Percentiles rank a stretch among this genome's conserved stretches.
Evolutionary conservation across 495 filamentous ascomycete species (phyloP).

Genomic region (Evernia prunastri): DNA sequence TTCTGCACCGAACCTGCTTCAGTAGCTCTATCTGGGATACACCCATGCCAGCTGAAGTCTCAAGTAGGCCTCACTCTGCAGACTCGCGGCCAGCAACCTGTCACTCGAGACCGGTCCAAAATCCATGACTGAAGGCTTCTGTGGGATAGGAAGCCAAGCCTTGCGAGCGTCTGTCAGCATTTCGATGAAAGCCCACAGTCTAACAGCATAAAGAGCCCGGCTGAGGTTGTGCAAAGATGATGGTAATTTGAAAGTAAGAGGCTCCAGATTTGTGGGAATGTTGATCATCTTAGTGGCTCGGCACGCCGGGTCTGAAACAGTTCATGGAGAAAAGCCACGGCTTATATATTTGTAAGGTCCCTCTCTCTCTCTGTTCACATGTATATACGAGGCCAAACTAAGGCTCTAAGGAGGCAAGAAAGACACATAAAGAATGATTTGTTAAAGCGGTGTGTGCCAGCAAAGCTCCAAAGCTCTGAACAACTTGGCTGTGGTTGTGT

Average conservation of each 20-base stretch:
- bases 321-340: neutral
- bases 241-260: neutral
- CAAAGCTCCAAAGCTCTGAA: neutral
- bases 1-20: neutral
- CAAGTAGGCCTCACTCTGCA: neutral
- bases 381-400: neutral
- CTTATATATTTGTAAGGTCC: neutral
- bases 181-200: neutral
- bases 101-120: too few species aligned
- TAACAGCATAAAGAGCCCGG: neutral
- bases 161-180: neutral
- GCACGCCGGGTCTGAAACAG: neutral
- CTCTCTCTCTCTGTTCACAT: neutral
- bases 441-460: too few species aligned
- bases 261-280: neutral
- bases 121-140: neutral
- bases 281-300: neutral
- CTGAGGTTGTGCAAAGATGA: neutral
- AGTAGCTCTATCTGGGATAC: neutral
- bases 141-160: neutral
- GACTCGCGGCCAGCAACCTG: too few species aligned
- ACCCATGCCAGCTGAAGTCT: neutral
- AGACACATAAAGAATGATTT: too few species aligned
- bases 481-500: neutral
- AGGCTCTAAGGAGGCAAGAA: neutral